Conservation (phyloP, 371 early-diverging fungal species). For the Mucor plumbeus region DNA sequence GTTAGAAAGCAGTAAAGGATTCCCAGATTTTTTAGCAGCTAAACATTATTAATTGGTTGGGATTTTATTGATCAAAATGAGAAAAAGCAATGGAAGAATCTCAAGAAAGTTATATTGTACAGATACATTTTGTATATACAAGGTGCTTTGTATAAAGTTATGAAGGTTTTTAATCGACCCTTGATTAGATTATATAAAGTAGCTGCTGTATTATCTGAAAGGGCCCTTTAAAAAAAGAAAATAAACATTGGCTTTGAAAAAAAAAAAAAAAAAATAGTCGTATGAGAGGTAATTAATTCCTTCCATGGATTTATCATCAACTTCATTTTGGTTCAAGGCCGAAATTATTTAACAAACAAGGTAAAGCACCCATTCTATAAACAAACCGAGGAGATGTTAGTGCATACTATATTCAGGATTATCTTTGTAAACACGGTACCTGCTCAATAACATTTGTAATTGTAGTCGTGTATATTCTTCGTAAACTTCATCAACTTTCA, state of each 20-base stretch:
- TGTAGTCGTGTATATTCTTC: constrained; percentile 74
- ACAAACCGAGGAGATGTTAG: too few species aligned
- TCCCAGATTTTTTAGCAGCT: neutral
- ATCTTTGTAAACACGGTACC: constrained; percentile 17
- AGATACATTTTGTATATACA: neutral
- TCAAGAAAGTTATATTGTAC: neutral
- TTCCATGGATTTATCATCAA: neutral
- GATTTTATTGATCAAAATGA: neutral
- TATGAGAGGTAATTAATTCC: neutral
- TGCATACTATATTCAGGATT: too few species aligned
- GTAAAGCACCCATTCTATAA: constrained; percentile 28
- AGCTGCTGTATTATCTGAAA: too few species aligned
- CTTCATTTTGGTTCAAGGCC: constrained; percentile 13
- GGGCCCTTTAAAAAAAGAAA: neutral
- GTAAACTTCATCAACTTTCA: constrained; percentile 68
- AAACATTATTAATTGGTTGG: neutral
- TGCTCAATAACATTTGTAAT: constrained; percentile 76
- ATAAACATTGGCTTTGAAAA: neutral
- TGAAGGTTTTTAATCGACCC: neutral
- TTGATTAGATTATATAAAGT: neutral
- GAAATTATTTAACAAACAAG: constrained; percentile 7
- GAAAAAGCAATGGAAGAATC: neutral
- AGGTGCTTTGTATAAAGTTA: neutral
- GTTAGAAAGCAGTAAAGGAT: constrained; percentile 5
- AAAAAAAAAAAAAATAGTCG: neutral